Percentiles rank a stretch among this genome's conserved stretches.
phyloP scores from a whole-genome alignment of 208 protist genomes.

The Leptomonas pyrrhocoris region DNA sequence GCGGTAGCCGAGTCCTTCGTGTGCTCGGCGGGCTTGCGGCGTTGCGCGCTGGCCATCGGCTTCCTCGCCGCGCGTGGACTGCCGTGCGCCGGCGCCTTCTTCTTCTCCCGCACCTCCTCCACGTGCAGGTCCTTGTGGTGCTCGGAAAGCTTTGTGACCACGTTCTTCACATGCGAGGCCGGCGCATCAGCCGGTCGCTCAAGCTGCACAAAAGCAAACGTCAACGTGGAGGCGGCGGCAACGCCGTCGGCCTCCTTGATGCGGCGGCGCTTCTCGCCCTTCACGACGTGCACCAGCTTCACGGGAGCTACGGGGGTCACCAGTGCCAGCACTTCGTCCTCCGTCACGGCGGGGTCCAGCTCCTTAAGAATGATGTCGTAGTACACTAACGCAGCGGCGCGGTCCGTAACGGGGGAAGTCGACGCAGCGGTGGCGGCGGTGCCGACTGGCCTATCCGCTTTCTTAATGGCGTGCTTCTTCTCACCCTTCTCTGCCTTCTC shows the following conservation, averaged over 20 bases:
- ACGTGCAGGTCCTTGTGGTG: constrained; percentile 41
- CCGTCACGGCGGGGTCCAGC: constrained; percentile 47
- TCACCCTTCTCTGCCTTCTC: constrained; percentile 16
- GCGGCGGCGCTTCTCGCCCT: constrained; percentile 53
- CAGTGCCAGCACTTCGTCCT: constrained; percentile 61
- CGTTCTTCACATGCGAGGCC: constrained; percentile 45
- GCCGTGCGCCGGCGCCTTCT: not conserved
- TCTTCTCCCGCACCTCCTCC: constrained; percentile 71
- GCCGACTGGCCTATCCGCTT: constrained; percentile 8
- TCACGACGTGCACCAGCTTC: constrained; percentile 56
- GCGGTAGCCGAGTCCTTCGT: constrained; percentile 1
- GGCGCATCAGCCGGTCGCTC: constrained; percentile 55
- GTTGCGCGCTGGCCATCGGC: not conserved
- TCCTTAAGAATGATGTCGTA: constrained; percentile 85
- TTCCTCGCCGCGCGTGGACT: not conserved
- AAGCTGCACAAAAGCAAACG: constrained; percentile 82
- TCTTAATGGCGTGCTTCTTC: constrained; percentile 6
- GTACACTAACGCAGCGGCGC: constrained; percentile 47
- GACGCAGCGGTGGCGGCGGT: constrained; percentile 7
- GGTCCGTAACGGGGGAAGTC: no score
- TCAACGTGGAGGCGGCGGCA: constrained; percentile 36
- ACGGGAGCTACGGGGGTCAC: constrained; percentile 40
- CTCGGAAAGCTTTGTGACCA: constrained; percentile 38
- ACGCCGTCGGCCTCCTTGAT: constrained; percentile 44
- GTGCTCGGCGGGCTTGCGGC: constrained; percentile 6